Conservation (phyloP, 2,329 filamentous ascomycete species). For the Knufia fluminis region DNA sequence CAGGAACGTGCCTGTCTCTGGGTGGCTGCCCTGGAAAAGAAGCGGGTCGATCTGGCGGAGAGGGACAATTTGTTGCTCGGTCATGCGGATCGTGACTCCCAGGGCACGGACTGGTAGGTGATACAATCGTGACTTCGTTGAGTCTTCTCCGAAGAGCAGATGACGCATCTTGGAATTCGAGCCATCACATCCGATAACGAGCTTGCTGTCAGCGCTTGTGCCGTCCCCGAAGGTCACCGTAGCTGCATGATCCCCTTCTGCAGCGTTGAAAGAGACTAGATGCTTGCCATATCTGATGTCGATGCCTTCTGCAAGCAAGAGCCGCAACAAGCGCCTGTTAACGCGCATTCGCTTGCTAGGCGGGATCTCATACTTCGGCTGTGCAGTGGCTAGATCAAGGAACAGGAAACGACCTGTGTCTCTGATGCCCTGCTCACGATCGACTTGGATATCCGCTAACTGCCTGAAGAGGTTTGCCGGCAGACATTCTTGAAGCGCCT, state of each 20-base stretch:
- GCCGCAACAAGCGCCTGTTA: constrained; percentile 26
- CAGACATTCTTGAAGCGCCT: constrained; percentile 20
- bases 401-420: constrained; percentile 26
- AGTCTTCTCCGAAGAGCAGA: constrained; percentile 10
- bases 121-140: background rate
- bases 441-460: constrained; percentile 23
- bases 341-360: constrained; percentile 24
- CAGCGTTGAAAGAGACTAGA: constrained; percentile 11
- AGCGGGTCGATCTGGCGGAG: constrained; percentile 16
- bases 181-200: constrained; percentile 25
- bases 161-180: constrained; percentile 22
- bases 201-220: constrained; percentile 11
- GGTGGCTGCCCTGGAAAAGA: constrained; percentile 20
- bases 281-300: constrained; percentile 25
- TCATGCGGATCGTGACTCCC: constrained; percentile 13
- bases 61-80: constrained; percentile 10
- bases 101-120: constrained; percentile 13
- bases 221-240: constrained; percentile 20
- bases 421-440: constrained; percentile 24
- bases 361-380: constrained; percentile 26
- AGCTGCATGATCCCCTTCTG: background rate
- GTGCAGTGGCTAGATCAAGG: constrained; percentile 25
- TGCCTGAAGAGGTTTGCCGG: constrained; percentile 21
- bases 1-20: constrained; percentile 14
- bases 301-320: constrained; percentile 23